Conservation (phyloP, 179 eudicot genomes). For the Kewa caespitosa region DNA sequence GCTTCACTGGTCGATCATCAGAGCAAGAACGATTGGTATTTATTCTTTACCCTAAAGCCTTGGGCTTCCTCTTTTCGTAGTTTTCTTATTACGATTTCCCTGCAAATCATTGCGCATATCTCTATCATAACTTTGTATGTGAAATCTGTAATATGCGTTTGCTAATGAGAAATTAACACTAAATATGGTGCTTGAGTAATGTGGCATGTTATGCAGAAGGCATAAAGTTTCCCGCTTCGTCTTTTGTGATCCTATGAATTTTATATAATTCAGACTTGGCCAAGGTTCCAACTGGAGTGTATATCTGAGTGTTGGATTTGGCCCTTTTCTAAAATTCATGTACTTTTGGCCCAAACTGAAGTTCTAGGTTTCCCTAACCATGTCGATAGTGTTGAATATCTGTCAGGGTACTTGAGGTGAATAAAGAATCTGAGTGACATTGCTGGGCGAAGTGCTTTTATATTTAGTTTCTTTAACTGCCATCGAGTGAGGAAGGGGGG, state of each 20-base stretch:
- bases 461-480: not conserved
- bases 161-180: not conserved
- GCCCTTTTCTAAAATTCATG: not conserved
- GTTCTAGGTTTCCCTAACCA: not conserved
- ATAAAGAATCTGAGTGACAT: too few species aligned
- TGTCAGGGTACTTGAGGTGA: not conserved
- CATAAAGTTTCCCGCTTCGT: not conserved
- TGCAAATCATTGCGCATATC: not conserved
- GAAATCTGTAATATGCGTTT: not conserved
- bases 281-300: not conserved
- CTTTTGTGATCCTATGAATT: not conserved
- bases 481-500: not conserved
- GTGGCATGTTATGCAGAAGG: not conserved
- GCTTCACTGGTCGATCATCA: constrained; percentile 51
- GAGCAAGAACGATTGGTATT: constrained; percentile 50
- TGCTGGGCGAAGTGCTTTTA: not conserved
- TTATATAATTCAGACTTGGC: not conserved
- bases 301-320: not conserved
- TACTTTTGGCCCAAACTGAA: not conserved
- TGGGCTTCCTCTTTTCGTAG: not conserved
- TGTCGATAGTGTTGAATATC: not conserved
- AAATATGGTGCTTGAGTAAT: not conserved
- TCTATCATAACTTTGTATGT: not conserved
- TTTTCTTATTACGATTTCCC: not conserved
- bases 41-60: not conserved